phyloP scores from a whole-genome alignment of 306 rosid genomes.

The Oemleria cerasiformis region DNA sequence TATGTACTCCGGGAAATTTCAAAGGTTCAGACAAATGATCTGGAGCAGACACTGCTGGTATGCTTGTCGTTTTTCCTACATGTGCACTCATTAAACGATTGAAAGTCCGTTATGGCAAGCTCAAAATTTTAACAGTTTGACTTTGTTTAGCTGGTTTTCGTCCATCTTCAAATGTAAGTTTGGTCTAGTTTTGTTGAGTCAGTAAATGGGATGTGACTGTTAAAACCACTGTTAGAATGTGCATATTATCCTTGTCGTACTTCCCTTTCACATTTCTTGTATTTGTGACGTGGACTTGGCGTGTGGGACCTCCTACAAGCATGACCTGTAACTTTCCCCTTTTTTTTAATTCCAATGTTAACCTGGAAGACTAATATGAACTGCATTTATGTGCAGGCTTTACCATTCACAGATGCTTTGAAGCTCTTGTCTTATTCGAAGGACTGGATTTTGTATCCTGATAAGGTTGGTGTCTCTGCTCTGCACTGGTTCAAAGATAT shows the following conservation, averaged over 20 bases:
- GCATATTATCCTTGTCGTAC: neutral
- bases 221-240: neutral
- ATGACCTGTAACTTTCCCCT: neutral
- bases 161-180: slow-evolving; percentile 10
- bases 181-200: neutral
- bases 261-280: neutral
- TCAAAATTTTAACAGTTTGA: neutral
- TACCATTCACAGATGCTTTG: slow-evolving; percentile 81
- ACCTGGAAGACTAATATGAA: slow-evolving; percentile 14
- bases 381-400: slow-evolving; percentile 54
- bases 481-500: slow-evolving; percentile 15
- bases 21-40: slow-evolving; percentile 73
- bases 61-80: slow-evolving; percentile 14
- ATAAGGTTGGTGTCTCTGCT: slow-evolving; percentile 52
- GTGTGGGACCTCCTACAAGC: neutral
- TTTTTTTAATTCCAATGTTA: slow-evolving; percentile 5
- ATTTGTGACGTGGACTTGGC: neutral
- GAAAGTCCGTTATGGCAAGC: neutral
- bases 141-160: slow-evolving; percentile 3
- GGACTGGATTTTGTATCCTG: slow-evolving; percentile 78
- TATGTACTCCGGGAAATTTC: slow-evolving; percentile 75
- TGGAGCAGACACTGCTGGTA: slow-evolving; percentile 90
- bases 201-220: neutral
- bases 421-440: slow-evolving; percentile 76
- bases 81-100: neutral